Evolutionary conservation across 345 rosid species (phyloP).

Genomic region (Lumnitzera littorea): DNA sequence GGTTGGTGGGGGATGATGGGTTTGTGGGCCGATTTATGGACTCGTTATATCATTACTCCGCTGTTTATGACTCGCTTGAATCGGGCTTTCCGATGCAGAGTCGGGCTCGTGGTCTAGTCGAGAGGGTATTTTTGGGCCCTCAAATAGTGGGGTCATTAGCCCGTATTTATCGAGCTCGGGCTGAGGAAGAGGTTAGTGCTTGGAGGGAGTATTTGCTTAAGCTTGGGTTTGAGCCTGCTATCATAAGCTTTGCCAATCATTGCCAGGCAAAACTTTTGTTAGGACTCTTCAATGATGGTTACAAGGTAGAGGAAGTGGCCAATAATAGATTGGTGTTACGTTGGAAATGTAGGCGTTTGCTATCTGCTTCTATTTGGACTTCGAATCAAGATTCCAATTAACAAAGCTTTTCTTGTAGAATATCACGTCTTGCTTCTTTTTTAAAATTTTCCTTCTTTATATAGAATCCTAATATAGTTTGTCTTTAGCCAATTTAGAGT

Average conservation of each 20-base stretch:
- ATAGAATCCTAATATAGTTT: no score
- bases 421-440: no score
- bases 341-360: slow-evolving; percentile 75
- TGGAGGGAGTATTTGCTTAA: slow-evolving; percentile 49
- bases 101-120: slow-evolving; percentile 56
- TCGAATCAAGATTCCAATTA: slow-evolving; percentile 25
- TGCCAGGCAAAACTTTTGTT: slow-evolving; percentile 79
- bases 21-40: slow-evolving; percentile 72
- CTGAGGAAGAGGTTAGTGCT: slow-evolving; percentile 22
- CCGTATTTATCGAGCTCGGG: slow-evolving; percentile 29
- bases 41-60: slow-evolving; percentile 71
- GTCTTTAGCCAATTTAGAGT: no score
- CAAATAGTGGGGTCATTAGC: slow-evolving; percentile 45
- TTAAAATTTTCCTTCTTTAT: no score
- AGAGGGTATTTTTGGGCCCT: slow-evolving; percentile 63
- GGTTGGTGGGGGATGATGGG: slow-evolving; percentile 40
- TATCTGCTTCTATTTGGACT: slow-evolving; percentile 76
- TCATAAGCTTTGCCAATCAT: slow-evolving; percentile 69
- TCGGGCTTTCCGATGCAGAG: slow-evolving; percentile 61
- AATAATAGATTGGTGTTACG: slow-evolving; percentile 58
- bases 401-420: slow-evolving; percentile 4
- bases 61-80: slow-evolving; percentile 72
- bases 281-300: slow-evolving; percentile 72
- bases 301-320: slow-evolving; percentile 55
- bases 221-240: slow-evolving; percentile 34